Conservation (phyloP, 2,329 filamentous ascomycete genomes). For the Fusarium abutilonis region DNA sequence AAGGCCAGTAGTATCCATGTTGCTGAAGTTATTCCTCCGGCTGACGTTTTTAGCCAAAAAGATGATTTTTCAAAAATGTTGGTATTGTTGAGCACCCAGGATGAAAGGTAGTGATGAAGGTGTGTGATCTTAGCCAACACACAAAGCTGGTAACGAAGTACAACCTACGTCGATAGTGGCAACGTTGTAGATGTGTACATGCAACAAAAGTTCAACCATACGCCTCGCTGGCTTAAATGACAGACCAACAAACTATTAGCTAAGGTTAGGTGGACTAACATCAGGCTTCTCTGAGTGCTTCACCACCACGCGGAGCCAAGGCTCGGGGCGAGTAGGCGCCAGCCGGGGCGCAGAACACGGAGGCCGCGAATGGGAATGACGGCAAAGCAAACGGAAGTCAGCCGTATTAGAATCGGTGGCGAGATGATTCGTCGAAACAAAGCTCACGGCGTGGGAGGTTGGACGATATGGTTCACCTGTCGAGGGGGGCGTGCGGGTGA, state of each 20-base stretch:
- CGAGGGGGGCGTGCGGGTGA: constrained; percentile 38
- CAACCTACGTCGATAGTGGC: constrained; percentile 15
- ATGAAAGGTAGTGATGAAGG: constrained; percentile 9
- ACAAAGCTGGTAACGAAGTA: constrained; percentile 16
- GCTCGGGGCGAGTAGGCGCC: constrained; percentile 33
- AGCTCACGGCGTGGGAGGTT: constrained; percentile 30
- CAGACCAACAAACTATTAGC: constrained; percentile 41
- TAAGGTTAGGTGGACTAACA: constrained; percentile 45
- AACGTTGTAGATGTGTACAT: constrained; percentile 22
- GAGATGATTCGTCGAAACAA: constrained; percentile 39
- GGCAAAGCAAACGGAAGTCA: constrained; percentile 39
- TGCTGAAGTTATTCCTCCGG: constrained; percentile 8
- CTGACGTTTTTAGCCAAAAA: constrained; percentile 9
- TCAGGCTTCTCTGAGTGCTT: constrained; percentile 41
- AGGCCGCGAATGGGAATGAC: constrained; percentile 38
- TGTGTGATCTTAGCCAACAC: constrained; percentile 27
- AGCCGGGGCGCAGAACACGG: constrained; percentile 30
- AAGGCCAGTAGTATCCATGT: constrained; percentile 46
- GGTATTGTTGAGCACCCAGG: constrained; percentile 9
- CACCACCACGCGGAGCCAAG: constrained; percentile 39
- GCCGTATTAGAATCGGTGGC: constrained; percentile 38
- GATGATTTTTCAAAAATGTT: constrained; percentile 1
- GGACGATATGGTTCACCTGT: constrained; percentile 35
- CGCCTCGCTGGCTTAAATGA: constrained; percentile 35
- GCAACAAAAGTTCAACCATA: constrained; percentile 41